Conservation (phyloP, 345 rosid species). For the Eucalyptus lansdowneana region DNA sequence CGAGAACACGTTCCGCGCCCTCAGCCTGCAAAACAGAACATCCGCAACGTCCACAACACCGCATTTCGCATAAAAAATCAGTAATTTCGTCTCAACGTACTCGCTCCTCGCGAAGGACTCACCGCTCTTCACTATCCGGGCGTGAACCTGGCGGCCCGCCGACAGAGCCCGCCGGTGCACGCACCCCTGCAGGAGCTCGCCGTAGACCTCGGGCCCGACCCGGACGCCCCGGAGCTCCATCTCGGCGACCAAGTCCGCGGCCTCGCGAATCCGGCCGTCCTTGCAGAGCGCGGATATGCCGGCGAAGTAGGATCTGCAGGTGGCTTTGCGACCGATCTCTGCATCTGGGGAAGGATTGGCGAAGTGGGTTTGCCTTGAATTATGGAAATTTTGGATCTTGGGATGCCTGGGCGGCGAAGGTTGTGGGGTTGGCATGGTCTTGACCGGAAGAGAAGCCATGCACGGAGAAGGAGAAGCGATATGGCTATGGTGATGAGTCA, state of each 20-base stretch:
- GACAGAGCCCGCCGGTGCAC: slow-evolving; percentile 34
- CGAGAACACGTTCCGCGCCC: slow-evolving; percentile 47
- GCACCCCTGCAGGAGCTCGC: slow-evolving; percentile 68
- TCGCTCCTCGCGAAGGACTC: slow-evolving; percentile 36
- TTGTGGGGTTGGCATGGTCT: neutral
- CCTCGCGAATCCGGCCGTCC: slow-evolving; percentile 46
- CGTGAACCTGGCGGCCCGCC: slow-evolving; percentile 70
- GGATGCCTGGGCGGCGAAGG: neutral
- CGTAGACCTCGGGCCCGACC: slow-evolving; percentile 49
- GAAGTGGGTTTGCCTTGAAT: neutral
- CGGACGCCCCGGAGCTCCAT: slow-evolving; percentile 28
- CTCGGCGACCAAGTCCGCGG: slow-evolving; percentile 34
- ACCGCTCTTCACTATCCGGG: slow-evolving; percentile 54
- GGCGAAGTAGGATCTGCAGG: slow-evolving; percentile 16
- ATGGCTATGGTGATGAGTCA: neutral
- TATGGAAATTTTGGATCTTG: neutral
- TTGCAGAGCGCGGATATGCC: slow-evolving; percentile 36
- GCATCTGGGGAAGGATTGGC: neutral
- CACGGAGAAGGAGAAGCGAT: neutral
- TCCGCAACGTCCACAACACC: slow-evolving; percentile 30
- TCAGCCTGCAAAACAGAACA: slow-evolving; percentile 25
- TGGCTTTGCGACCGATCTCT: neutral
- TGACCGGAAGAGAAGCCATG: slow-evolving; percentile 22
- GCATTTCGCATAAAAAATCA: slow-evolving; percentile 63
- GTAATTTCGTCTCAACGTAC: slow-evolving; percentile 53